A percentile compares a stretch with the other conserved stretches of the same genome.
Conservation (phyloP, 2,329 filamentous ascomycete species). For the Ophiostoma populinum region DNA sequence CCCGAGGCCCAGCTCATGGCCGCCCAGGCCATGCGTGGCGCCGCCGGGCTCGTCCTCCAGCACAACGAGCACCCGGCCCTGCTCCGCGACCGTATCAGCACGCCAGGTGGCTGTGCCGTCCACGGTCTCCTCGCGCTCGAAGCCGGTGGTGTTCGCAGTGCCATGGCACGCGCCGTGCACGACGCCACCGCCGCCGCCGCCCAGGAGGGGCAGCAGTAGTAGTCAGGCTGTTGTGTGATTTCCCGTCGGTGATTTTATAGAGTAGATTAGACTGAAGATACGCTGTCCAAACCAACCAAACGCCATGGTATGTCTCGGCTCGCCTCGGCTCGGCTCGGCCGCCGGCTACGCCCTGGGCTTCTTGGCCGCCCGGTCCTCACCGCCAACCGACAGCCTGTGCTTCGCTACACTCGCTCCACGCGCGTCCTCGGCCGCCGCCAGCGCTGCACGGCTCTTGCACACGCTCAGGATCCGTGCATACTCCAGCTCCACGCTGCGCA, state of each 20-base stretch:
- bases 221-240: background rate
- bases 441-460: conserved; percentile 23
- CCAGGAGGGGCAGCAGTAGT: conserved; percentile 2
- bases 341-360: too few species aligned
- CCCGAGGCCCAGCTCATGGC: conserved; percentile 61
- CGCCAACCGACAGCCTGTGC: conserved; percentile 13
- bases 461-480: conserved; percentile 47
- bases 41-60: conserved; percentile 48
- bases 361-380: too few species aligned
- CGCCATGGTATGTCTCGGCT: too few species aligned
- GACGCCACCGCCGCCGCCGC: conserved; percentile 51
- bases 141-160: conserved; percentile 51
- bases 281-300: background rate
- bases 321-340: too few species aligned
- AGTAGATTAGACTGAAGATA: background rate
- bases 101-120: conserved; percentile 64
- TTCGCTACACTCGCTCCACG: conserved; percentile 3
- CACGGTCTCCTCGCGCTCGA: conserved; percentile 57
- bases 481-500: conserved; percentile 51
- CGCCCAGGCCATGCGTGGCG: conserved; percentile 61
- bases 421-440: conserved; percentile 4
- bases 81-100: conserved; percentile 58
- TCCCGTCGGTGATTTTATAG: conserved; percentile 2
- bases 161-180: conserved; percentile 48
- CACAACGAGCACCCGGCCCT: conserved; percentile 57